Evolutionary conservation across 2,329 filamentous ascomycete genomes (phyloP).

Genomic region (Epichloe scottii): DNA sequence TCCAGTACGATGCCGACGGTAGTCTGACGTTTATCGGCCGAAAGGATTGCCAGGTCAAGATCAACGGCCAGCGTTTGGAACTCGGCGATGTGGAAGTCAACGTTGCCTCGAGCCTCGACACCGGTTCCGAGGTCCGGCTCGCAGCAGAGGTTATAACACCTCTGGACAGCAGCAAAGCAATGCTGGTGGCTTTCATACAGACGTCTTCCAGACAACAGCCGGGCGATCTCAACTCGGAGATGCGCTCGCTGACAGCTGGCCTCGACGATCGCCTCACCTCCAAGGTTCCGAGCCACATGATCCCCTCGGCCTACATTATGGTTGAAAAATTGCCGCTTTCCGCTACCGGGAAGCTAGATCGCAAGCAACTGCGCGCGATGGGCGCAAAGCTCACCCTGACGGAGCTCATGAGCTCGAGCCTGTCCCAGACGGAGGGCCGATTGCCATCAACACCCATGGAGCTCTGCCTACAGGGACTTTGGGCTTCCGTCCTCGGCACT

Average conservation of each 20-base stretch:
- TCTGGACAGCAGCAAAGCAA: neutral
- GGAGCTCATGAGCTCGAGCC: neutral
- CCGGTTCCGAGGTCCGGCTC: neutral
- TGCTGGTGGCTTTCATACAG: slow-evolving; percentile 5
- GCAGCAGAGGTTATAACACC: slow-evolving; percentile 5
- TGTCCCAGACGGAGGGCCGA: neutral
- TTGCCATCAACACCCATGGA: slow-evolving; percentile 8
- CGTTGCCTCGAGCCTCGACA: neutral
- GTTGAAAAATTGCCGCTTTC: slow-evolving; percentile 1
- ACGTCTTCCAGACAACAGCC: neutral
- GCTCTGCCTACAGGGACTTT: slow-evolving; percentile 7
- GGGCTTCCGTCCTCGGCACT: slow-evolving; percentile 1
- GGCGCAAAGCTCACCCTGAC: neutral
- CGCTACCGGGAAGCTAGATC: slow-evolving; percentile 2
- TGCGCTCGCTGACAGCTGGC: neutral
- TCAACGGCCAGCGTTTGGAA: slow-evolving; percentile 28
- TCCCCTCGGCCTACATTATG: slow-evolving; percentile 1
- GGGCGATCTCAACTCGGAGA: too few species aligned
- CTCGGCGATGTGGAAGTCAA: slow-evolving; percentile 6
- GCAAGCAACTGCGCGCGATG: slow-evolving; percentile 1
- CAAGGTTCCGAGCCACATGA: slow-evolving; percentile 1
- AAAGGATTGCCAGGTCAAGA: slow-evolving; percentile 43
- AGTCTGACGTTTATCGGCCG: slow-evolving; percentile 30
- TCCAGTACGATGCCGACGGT: slow-evolving; percentile 19
- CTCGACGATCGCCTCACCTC: neutral